Evolutionary conservation across 805 yeast genomes (phyloP).

Genomic region (Pichia thaimueangensis): DNA sequence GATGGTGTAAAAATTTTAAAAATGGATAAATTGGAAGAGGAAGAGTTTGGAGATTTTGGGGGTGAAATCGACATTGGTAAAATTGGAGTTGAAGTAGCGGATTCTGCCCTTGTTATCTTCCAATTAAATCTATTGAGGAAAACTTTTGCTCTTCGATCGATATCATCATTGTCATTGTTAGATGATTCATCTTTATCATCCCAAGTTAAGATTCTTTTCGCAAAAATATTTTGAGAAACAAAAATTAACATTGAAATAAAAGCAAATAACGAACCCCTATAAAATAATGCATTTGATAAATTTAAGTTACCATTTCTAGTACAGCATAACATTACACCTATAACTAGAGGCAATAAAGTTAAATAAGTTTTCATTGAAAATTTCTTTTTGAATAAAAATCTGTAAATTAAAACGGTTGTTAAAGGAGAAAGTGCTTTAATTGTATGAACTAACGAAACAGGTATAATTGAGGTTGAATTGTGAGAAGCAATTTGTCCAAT

Average conservation of each 20-base stretch:
- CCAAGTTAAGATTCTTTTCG: slow-evolving; percentile 62
- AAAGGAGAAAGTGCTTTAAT: slow-evolving; percentile 89
- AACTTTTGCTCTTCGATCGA: slow-evolving; percentile 19
- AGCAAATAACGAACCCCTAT: slow-evolving; percentile 43
- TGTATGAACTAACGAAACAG: slow-evolving; percentile 93
- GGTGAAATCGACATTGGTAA: slow-evolving; percentile 29
- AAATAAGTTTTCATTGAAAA: slow-evolving; percentile 65
- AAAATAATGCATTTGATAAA: slow-evolving; percentile 22
- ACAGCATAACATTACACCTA: slow-evolving; percentile 82
- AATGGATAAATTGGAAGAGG: too few species aligned
- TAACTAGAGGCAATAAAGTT: slow-evolving; percentile 70
- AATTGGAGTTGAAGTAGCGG: slow-evolving; percentile 31
- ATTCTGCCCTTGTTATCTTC: slow-evolving; percentile 26
- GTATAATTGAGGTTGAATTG: slow-evolving; percentile 85
- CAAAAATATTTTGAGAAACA: slow-evolving; percentile 74
- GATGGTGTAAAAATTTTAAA: slow-evolving; percentile 7
- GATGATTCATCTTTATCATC: slow-evolving; percentile 21
- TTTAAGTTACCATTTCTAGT: slow-evolving; percentile 34
- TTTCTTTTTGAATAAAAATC: slow-evolving; percentile 48
- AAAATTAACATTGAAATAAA: slow-evolving; percentile 57
- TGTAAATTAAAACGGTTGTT: slow-evolving; percentile 76
- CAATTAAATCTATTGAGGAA: slow-evolving; percentile 25
- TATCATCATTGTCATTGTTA: slow-evolving; percentile 16
- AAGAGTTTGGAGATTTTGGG: slow-evolving; percentile 20
- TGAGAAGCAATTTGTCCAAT: slow-evolving; percentile 88